phyloP scores from a whole-genome alignment of 2,329 filamentous ascomycete genomes.

The Chaetomiaceae sp. region DNA sequence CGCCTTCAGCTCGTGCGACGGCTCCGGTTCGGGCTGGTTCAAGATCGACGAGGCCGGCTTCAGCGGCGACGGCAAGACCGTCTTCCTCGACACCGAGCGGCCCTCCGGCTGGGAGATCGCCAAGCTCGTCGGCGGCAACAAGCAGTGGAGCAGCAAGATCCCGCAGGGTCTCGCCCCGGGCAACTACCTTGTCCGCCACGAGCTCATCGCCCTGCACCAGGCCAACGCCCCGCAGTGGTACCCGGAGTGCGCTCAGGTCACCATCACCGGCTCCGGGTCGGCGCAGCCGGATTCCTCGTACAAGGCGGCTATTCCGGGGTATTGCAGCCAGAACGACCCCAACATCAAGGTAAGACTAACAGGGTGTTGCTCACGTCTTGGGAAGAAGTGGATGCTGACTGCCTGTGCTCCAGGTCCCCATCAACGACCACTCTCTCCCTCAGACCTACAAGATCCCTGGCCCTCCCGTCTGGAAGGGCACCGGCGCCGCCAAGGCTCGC shows the following conservation, averaged over 20 bases:
- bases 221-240: constrained; percentile 48
- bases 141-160: constrained; percentile 48
- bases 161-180: constrained; percentile 46
- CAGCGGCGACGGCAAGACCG: constrained; percentile 22
- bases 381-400: no score
- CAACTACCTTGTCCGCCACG: constrained; percentile 54
- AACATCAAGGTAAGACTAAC: constrained; percentile 26
- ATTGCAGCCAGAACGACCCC: constrained; percentile 28
- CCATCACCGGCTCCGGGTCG: constrained; percentile 45
- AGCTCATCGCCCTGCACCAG: constrained; percentile 54
- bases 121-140: constrained; percentile 22
- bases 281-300: constrained; percentile 27
- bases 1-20: constrained; percentile 47
- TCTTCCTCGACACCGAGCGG: constrained; percentile 11
- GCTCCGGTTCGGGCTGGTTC: constrained; percentile 52
- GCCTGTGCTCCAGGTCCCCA: constrained; percentile 26
- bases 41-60: constrained; percentile 52
- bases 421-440: constrained; percentile 26
- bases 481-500: constrained; percentile 6
- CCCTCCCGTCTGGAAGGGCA: constrained; percentile 27
- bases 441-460: constrained; percentile 28
- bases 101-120: constrained; percentile 10
- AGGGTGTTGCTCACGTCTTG: no score
- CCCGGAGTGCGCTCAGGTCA: constrained; percentile 52
- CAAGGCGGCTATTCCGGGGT: constrained; percentile 30